Evolutionary conservation across 352 stramenopile species (phyloP).

Genomic region (Pythium dissotocum): DNA sequence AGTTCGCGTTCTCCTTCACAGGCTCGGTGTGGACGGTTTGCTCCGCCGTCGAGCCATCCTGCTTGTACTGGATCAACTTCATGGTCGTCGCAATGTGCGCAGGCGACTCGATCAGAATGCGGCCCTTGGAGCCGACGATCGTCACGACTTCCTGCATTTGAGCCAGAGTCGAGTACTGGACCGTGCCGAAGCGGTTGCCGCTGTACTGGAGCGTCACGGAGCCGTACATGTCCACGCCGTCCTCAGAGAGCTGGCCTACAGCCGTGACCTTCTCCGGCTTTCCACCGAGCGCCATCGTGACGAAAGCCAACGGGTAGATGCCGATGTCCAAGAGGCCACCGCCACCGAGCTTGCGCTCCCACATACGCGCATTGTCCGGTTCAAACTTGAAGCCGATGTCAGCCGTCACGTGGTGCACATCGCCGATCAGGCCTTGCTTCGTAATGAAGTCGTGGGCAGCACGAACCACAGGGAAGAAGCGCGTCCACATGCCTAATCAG

Average conservation of each 20-base stretch:
- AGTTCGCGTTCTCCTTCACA: constrained; percentile 32
- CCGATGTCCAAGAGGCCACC: constrained; percentile 74
- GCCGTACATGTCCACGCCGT: constrained; percentile 56
- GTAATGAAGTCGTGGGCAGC: constrained; percentile 62
- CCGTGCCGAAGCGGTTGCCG: constrained; percentile 44
- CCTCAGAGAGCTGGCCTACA: constrained; percentile 44
- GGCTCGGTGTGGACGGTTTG: constrained; percentile 48
- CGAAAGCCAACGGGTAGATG: constrained; percentile 76
- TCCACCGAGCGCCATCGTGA: constrained; percentile 59
- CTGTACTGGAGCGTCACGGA: constrained; percentile 55
- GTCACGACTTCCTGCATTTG: constrained; percentile 65
- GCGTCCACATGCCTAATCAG: constrained; percentile 67
- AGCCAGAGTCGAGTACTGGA: constrained; percentile 60
- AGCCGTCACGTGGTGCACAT: constrained; percentile 67
- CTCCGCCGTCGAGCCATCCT: constrained; percentile 32
- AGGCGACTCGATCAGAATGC: constrained; percentile 59
- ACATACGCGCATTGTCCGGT: constrained; percentile 52
- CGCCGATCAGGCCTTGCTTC: constrained; percentile 49
- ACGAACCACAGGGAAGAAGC: constrained; percentile 78
- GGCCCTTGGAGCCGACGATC: constrained; percentile 75
- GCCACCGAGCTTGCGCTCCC: constrained; percentile 69
- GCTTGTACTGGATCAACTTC: constrained; percentile 33
- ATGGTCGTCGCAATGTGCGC: constrained; percentile 64
- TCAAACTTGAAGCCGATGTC: constrained; percentile 70
- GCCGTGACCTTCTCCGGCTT: constrained; percentile 52